Conservation (phyloP, 1,139 yeast species). For the Sugiyamaella castrensis region DNA sequence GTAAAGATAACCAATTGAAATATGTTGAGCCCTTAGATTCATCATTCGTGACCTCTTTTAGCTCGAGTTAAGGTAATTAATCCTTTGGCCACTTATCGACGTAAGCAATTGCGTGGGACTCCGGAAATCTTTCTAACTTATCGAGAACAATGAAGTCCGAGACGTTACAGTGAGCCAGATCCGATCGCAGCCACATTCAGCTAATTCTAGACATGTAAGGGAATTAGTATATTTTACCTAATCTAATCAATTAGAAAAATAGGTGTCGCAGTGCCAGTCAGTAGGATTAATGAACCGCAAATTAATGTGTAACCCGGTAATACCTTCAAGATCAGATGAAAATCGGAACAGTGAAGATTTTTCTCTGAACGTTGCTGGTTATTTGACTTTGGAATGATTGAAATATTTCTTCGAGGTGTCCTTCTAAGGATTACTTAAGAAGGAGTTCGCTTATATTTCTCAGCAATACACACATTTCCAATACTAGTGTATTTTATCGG, state of each 20-base stretch:
- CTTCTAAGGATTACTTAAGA: slow-evolving; percentile 68
- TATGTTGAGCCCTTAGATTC: no score
- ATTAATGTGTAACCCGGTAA: slow-evolving; percentile 54
- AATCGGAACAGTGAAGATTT: slow-evolving; percentile 57
- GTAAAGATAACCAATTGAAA: no score
- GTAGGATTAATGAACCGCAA: slow-evolving; percentile 86
- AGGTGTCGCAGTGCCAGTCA: slow-evolving; percentile 61
- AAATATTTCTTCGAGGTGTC: slow-evolving; percentile 66
- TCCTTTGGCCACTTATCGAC: no score
- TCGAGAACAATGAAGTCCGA: no score
- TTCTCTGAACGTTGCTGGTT: slow-evolving; percentile 52
- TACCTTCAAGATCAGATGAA: slow-evolving; percentile 47
- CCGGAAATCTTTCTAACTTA: no score
- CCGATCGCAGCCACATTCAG: no score
- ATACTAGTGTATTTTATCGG: slow-evolving; percentile 55
- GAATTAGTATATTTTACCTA: no score
- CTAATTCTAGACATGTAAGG: no score
- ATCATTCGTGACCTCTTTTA: no score
- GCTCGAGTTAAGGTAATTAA: no score
- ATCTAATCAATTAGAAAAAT: slow-evolving; percentile 38
- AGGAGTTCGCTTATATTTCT: slow-evolving; percentile 50
- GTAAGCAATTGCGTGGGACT: no score
- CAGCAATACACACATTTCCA: slow-evolving; percentile 50
- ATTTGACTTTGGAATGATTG: slow-evolving; percentile 70
- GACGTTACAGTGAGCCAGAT: no score